Evolutionary conservation across 2,329 filamentous ascomycete species (phyloP), one percentile per base, ranked within the genome.

Genomic region (Coniochaeta sp.): DNA sequence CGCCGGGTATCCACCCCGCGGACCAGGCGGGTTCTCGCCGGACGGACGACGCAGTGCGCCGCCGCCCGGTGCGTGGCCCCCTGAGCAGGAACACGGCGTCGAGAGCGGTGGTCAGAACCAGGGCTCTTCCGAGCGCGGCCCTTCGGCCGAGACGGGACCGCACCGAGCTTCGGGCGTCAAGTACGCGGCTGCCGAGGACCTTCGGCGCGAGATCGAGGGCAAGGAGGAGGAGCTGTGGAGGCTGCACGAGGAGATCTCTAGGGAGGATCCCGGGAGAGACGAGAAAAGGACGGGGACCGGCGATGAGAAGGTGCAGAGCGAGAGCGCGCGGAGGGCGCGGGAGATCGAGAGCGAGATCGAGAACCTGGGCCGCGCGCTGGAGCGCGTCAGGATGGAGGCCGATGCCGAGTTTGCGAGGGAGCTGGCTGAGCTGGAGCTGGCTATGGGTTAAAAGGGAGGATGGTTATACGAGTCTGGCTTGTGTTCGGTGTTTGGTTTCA

Each of bases 401-500:
- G 79, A 83, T 58, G 79, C 76, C 65, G 73, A 77, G 62, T 78
- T 78, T 62, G 80, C 78, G 32, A 71, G 72, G 62, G 75, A 77
- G 62, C 58, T 82, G 62, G 76, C 66, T 14, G 67, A 68, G 55
- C 67, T 71, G 60, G 69, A 72, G 60, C 58, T 56, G 36, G 12
- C 17, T 22, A 38, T 24, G 34, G 54, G 52, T 5, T 42, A 9
- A 19, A 2, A 19, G 30, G 16, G 5, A 28, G 14, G 54, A 52
- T 28, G 22, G 6, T 26, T 2, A 3, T 50, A 40, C 30, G 30
- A 32, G 30, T 38, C 4, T 9, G 4, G 42, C 42, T 12, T 6
- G 19, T 47, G 42, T 3, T 26, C 30, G 47, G 24, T 24, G 47
- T 17, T 52, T 26, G 4, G 10, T 22, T 12, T 36, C 6, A n/a